Evolutionary conservation across 1,284 basidiomycete species (phyloP).

Genomic region (Microstroma glucosiphilum): DNA sequence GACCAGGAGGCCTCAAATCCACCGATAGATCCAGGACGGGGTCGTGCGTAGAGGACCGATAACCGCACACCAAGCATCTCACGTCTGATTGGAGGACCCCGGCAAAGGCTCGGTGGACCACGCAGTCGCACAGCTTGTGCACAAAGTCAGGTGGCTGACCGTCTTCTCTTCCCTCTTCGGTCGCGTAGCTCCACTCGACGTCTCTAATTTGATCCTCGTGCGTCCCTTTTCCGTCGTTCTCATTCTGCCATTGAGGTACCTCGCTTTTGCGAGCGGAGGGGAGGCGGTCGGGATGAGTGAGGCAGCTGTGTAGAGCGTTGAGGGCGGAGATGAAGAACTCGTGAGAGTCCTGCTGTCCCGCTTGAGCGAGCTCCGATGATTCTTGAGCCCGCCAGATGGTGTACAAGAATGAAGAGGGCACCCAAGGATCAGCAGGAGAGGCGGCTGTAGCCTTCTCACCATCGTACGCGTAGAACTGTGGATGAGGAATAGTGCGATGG

Average conservation of each 20-base stretch:
- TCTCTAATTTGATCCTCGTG: background rate
- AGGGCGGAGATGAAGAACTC: conserved; percentile 56
- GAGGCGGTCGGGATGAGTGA: conserved; percentile 29
- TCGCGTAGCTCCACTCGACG: background rate
- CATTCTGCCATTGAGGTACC: background rate
- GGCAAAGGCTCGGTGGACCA: conserved; percentile 83
- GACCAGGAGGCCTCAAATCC: conserved; percentile 57
- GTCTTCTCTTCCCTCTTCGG: background rate
- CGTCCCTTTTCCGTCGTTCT: background rate
- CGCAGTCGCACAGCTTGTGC: conserved; percentile 65
- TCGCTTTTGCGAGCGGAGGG: conserved; percentile 8
- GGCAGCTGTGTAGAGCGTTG: conserved; percentile 39
- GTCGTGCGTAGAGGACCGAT: conserved; percentile 72
- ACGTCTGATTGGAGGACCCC: conserved; percentile 84
- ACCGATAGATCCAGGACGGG: conserved; percentile 87
- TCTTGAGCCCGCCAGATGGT: conserved; percentile 71
- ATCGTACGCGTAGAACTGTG: conserved; percentile 9
- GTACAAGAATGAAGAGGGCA: conserved; percentile 75
- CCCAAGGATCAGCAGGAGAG: conserved; percentile 42
- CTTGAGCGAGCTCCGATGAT: conserved; percentile 75
- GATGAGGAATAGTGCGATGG: background rate
- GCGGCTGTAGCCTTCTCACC: background rate
- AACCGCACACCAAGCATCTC: conserved; percentile 69
- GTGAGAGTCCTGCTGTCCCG: conserved; percentile 90
- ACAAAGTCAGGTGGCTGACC: background rate